These are phyloP conservation scores for Boletellus sp. DNA, from an alignment of 768 basidiomycete genomes.

Conservation along the genomic window DNA sequence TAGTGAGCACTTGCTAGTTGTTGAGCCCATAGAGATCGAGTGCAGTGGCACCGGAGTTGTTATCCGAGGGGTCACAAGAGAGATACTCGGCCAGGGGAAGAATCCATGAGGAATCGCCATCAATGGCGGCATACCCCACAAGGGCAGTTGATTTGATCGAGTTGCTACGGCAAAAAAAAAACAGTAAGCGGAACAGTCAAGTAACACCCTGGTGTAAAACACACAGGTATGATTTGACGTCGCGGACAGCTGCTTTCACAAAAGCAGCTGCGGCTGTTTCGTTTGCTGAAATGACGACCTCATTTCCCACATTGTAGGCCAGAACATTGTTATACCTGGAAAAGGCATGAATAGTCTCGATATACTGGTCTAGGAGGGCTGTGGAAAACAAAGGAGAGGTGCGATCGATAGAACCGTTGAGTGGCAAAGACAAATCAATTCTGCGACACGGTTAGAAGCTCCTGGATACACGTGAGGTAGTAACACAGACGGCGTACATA, in stretches of 20 bases:
- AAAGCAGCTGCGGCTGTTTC: slow-evolving; percentile 67
- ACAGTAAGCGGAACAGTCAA: not conserved
- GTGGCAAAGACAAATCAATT: slow-evolving; percentile 80
- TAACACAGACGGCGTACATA: slow-evolving; percentile 36
- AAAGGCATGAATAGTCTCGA: slow-evolving; percentile 74
- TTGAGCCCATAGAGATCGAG: slow-evolving; percentile 89
- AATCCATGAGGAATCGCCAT: slow-evolving; percentile 62
- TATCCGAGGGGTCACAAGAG: slow-evolving; percentile 60
- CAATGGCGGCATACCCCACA: slow-evolving; percentile 83
- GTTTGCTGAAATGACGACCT: slow-evolving; percentile 54
- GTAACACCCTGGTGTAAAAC: slow-evolving; percentile 22
- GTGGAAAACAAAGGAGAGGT: slow-evolving; percentile 72
- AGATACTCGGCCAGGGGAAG: slow-evolving; percentile 73
- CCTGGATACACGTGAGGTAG: slow-evolving; percentile 1
- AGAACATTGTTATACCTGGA: slow-evolving; percentile 85
- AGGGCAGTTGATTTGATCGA: slow-evolving; percentile 63
- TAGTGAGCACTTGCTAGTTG: slow-evolving; percentile 59
- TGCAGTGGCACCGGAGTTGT: slow-evolving; percentile 52
- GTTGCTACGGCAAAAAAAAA: slow-evolving; percentile 36
- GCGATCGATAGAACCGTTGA: slow-evolving; percentile 84
- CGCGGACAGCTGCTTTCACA: slow-evolving; percentile 89
- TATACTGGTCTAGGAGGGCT: slow-evolving; percentile 74
- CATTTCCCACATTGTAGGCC: slow-evolving; percentile 89
- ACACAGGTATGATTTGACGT: slow-evolving; percentile 80
- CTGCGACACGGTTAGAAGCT: slow-evolving; percentile 37